Evolutionary conservation across 768 basidiomycete species (phyloP).

Genomic region (Mycena epipterygia): DNA sequence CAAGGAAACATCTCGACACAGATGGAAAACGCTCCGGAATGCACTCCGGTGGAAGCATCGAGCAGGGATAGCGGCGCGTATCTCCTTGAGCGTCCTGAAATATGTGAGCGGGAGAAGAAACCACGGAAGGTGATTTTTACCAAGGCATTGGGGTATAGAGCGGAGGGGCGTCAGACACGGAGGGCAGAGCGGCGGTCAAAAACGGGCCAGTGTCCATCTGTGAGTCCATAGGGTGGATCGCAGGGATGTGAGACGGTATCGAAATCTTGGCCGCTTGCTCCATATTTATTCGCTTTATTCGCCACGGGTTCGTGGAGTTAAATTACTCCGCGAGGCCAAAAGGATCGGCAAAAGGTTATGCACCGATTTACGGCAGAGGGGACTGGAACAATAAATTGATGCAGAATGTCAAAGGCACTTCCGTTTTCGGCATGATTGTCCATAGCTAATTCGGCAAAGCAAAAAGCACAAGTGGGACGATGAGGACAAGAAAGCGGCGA

Average conservation of each 20-base stretch:
- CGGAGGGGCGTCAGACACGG: not conserved
- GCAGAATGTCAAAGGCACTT: constrained; percentile 3
- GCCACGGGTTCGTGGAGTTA: not conserved
- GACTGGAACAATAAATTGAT: constrained; percentile 12
- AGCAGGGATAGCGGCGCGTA: constrained; percentile 63
- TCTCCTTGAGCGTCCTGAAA: constrained; percentile 62
- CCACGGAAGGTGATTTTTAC: not conserved
- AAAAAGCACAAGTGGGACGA: not conserved
- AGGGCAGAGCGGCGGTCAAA: not conserved
- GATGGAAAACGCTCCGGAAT: constrained; percentile 53
- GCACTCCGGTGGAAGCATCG: constrained; percentile 61
- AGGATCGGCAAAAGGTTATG: constrained; percentile 26
- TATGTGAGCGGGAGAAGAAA: not conserved
- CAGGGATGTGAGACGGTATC: no score
- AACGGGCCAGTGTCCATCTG: not conserved
- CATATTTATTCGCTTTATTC: constrained; percentile 15
- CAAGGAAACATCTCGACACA: constrained; percentile 61
- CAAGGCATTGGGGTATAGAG: constrained; percentile 22
- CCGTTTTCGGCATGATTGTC: not conserved
- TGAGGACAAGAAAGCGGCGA: not conserved
- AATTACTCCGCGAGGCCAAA: constrained; percentile 12
- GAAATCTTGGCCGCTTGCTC: not conserved
- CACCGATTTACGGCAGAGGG: constrained; percentile 4
- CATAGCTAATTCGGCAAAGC: not conserved
- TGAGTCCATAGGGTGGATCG: no score